Evolutionary conservation across 345 rosid species (phyloP).

Genomic region (Microcos paniculata): DNA sequence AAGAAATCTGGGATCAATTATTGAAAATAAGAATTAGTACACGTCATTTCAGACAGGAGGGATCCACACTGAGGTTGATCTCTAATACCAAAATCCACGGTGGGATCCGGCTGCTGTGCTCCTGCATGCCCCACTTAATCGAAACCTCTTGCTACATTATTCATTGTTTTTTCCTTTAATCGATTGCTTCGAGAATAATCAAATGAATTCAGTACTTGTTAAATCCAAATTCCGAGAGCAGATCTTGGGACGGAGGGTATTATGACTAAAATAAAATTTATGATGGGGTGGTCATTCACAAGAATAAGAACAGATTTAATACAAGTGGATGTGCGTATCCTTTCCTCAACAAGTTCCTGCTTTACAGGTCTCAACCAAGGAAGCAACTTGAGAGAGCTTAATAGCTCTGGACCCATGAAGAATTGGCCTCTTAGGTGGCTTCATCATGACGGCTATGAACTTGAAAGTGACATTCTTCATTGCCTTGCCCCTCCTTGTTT

Average conservation of each 20-base stretch:
- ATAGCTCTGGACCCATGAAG: conserved; percentile 31
- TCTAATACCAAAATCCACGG: not conserved
- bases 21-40: not conserved
- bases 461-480: conserved; percentile 21
- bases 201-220: conserved; percentile 6
- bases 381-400: conserved; percentile 13
- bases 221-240: not conserved
- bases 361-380: conserved; percentile 44
- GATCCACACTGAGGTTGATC: not conserved
- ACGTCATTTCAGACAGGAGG: not conserved
- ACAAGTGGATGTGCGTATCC: conserved; percentile 15
- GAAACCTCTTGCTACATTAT: no score
- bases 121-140: no score
- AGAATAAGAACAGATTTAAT: not conserved
- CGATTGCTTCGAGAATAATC: not conserved
- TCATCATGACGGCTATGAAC: conserved; percentile 23
- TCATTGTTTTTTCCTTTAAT: not conserved
- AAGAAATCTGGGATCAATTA: not conserved
- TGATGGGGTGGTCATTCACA: not conserved
- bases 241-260: not conserved
- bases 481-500: conserved; percentile 19
- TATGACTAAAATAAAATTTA: no score
- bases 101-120: no score
- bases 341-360: conserved; percentile 33
- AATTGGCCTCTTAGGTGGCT: conserved; percentile 33